A percentile compares a stretch with the other conserved stretches of the same genome.
Evolutionary conservation across 2,329 filamentous ascomycete genomes (phyloP).

Genomic region (Penicillium corylophilum): DNA sequence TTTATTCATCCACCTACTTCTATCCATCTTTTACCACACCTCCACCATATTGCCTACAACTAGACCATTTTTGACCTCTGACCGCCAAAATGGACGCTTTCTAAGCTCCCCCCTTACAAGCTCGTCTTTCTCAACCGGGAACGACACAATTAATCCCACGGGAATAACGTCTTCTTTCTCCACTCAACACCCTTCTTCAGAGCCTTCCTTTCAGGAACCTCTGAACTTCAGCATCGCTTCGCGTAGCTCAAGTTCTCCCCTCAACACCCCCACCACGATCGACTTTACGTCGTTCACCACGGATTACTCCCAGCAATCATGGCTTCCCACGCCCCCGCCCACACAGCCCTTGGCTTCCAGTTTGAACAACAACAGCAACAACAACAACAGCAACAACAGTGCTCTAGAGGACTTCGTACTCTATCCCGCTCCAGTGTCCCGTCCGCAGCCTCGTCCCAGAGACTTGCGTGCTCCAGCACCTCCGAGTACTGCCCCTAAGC

Average conservation of each 20-base stretch:
- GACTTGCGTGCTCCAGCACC: constrained; percentile 37
- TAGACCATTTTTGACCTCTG: constrained; percentile 21
- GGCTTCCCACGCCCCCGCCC: constrained; percentile 47
- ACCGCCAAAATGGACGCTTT: constrained; percentile 41
- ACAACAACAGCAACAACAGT: constrained; percentile 32
- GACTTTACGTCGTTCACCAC: constrained; percentile 50
- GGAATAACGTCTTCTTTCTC: constrained; percentile 30
- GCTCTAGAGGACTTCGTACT: constrained; percentile 47
- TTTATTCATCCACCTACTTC: constrained; percentile 2
- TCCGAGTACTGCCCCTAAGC: constrained; percentile 40
- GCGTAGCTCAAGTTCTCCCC: constrained; percentile 45
- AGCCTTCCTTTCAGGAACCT: constrained; percentile 46
- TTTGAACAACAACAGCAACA: constrained; percentile 32
- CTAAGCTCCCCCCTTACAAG: constrained; percentile 34
- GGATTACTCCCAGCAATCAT: constrained; percentile 50
- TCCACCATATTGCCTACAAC: constrained; percentile 17
- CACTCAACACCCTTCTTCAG: constrained; percentile 36
- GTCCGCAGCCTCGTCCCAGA: constrained; percentile 33
- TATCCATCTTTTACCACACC: constrained; percentile 3
- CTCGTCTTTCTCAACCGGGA: constrained; percentile 39
- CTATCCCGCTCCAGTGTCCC: constrained; percentile 35
- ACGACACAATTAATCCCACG: constrained; percentile 43
- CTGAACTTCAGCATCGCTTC: constrained; percentile 46
- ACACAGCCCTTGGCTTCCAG: constrained; percentile 44
- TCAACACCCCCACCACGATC: constrained; percentile 38